These are phyloP conservation scores for Fremontodendron californicum DNA, from an alignment of 345 rosid species.

Conservation along the genomic window DNA sequence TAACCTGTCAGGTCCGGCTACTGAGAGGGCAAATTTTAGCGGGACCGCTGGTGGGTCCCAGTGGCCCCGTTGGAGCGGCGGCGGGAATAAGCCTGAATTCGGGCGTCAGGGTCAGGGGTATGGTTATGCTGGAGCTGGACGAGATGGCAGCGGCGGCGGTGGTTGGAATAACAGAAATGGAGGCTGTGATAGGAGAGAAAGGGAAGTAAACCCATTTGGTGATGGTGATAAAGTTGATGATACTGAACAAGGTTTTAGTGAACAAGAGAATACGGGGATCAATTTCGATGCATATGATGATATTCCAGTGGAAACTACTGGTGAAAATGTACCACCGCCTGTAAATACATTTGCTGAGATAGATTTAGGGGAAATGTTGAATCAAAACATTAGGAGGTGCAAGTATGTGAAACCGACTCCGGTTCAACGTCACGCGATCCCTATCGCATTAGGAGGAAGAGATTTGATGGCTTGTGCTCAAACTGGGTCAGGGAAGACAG, in stretches of 20 bases:
- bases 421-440: constrained; percentile 86
- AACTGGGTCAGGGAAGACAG: constrained; percentile 99
- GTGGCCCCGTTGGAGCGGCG: background rate
- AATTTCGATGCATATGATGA: constrained; percentile 96
- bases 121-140: constrained; percentile 30
- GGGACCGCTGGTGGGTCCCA: constrained; percentile 54
- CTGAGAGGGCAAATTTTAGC: constrained; percentile 6
- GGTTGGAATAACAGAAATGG: constrained; percentile 63
- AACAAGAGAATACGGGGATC: constrained; percentile 71
- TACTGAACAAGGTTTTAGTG: constrained; percentile 42
- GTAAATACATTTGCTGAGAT: constrained; percentile 89
- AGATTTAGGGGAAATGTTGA: constrained; percentile 83
- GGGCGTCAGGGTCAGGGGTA: constrained; percentile 41
- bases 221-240: constrained; percentile 38
- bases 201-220: constrained; percentile 88
- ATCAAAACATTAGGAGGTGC: constrained; percentile 77
- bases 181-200: constrained; percentile 79
- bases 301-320: constrained; percentile 92
- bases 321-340: constrained; percentile 87
- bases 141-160: constrained; percentile 41
- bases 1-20: constrained; percentile 24
- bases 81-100: constrained; percentile 9
- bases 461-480: constrained; percentile 99
- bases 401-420: constrained; percentile 97
- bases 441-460: constrained; percentile 72